Conservation (phyloP, 225 moss, liverwort and hornwort genomes). For the Anthoceros angustus region DNA sequence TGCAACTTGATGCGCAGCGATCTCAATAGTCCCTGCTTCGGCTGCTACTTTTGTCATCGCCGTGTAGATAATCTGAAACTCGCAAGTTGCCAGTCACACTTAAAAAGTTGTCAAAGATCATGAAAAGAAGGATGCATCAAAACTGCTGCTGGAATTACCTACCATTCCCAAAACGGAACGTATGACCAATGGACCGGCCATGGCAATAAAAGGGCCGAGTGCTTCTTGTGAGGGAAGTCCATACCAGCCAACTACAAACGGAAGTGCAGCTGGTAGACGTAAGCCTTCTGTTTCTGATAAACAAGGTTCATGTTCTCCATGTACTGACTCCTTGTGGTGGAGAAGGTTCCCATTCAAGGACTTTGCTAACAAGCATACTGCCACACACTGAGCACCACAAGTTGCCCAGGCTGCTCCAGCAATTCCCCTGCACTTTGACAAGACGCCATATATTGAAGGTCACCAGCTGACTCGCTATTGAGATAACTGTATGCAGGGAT, state of each 20-base stretch:
- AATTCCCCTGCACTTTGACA: constrained; percentile 45
- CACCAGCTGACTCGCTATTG: too few relatives aligned
- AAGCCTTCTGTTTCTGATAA: constrained; percentile 9
- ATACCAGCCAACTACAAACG: constrained; percentile 61
- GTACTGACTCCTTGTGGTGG: constrained; percentile 13
- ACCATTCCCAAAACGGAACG: constrained; percentile 67
- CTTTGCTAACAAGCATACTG: constrained; percentile 34
- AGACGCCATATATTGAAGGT: too few relatives aligned
- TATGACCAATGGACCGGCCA: constrained; percentile 62
- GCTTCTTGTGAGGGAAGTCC: constrained; percentile 47
- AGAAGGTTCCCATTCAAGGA: constrained; percentile 23
- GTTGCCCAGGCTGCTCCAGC: constrained; percentile 89
- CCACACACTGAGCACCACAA: constrained; percentile 46
- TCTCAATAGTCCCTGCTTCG: constrained; percentile 37
- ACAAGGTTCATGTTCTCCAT: constrained; percentile 5
- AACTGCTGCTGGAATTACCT: constrained; percentile 4
- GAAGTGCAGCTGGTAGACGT: constrained; percentile 18
- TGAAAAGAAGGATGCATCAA: neutral
- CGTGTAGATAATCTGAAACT: constrained; percentile 54
- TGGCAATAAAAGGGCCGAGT: constrained; percentile 48
- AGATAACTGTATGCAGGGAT: too few relatives aligned
- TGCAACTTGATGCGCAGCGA: constrained; percentile 72
- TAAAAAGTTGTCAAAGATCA: neutral
- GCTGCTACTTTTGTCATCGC: constrained; percentile 57
- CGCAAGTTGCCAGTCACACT: neutral